phyloP scores from a whole-genome alignment of 163 green algal genomes.

The Chlamydomonas reinhardtii region DNA sequence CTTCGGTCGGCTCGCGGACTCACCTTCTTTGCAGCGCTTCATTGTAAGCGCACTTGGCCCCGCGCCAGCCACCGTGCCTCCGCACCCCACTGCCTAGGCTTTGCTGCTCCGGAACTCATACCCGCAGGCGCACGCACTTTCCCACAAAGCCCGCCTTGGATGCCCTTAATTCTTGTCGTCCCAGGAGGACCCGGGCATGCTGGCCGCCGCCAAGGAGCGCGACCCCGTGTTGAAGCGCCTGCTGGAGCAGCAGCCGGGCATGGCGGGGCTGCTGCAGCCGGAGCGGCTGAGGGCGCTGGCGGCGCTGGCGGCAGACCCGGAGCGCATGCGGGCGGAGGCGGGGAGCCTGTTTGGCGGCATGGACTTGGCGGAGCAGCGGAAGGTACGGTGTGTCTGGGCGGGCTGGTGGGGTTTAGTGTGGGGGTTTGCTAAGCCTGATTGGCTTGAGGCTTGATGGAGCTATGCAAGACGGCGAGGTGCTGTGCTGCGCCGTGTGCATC shows the following conservation, averaged over 20 bases:
- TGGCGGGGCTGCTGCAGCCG: conserved; percentile 25
- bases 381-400: background rate
- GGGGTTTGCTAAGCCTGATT: too few relatives aligned
- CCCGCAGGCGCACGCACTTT: too few relatives aligned
- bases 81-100: too few relatives aligned
- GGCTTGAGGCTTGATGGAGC: too few relatives aligned
- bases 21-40: background rate
- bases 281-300: conserved; percentile 21
- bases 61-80: too few relatives aligned
- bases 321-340: background rate
- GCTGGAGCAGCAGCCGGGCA: conserved; percentile 9
- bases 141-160: too few relatives aligned
- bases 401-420: too few relatives aligned
- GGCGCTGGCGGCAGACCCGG: conserved; percentile 4
- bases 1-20: background rate
- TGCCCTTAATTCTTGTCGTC: too few relatives aligned
- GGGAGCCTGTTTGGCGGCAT: background rate
- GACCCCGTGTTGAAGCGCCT: conserved; percentile 26
- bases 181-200: background rate
- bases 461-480: too few relatives aligned
- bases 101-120: too few relatives aligned
- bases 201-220: background rate
- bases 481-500: too few relatives aligned
- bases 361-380: conserved; percentile 32
- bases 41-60: background rate